Conservation (phyloP, 2,329 filamentous ascomycete species). For the Chrysosporium queenslandicum region DNA sequence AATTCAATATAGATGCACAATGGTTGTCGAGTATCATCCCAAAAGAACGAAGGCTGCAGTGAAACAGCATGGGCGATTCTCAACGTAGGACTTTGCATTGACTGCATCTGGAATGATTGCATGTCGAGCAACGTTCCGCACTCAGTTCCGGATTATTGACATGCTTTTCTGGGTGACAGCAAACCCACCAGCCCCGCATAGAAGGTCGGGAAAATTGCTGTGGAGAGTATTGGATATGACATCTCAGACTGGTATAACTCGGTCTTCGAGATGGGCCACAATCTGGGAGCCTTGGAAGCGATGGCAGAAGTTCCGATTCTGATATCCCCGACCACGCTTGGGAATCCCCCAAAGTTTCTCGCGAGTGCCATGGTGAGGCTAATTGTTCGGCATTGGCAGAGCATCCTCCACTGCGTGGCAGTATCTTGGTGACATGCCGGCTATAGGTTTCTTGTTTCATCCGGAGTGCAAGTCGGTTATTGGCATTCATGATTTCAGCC, state of each 20-base stretch:
- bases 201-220: not conserved
- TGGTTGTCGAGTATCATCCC: no score
- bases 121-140: constrained; percentile 13
- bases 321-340: not conserved
- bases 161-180: constrained; percentile 12
- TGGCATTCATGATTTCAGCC: no score
- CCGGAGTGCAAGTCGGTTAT: no score
- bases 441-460: not conserved
- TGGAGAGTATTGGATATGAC: not conserved
- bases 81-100: constrained; percentile 1
- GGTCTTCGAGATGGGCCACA: not conserved
- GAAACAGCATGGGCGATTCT: not conserved
- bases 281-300: not conserved
- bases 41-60: no score
- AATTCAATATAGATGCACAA: not conserved
- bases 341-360: not conserved
- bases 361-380: not conserved
- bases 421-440: not conserved
- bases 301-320: not conserved
- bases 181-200: constrained; percentile 16
- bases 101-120: constrained; percentile 14
- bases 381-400: not conserved
- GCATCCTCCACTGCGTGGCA: not conserved
- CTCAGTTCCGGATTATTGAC: constrained; percentile 17
- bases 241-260: not conserved